Evolutionary conservation across 495 filamentous ascomycete genomes (phyloP), one percentile per base, ranked within the genome.

Genomic region (Opeltia flavorubescens): DNA sequence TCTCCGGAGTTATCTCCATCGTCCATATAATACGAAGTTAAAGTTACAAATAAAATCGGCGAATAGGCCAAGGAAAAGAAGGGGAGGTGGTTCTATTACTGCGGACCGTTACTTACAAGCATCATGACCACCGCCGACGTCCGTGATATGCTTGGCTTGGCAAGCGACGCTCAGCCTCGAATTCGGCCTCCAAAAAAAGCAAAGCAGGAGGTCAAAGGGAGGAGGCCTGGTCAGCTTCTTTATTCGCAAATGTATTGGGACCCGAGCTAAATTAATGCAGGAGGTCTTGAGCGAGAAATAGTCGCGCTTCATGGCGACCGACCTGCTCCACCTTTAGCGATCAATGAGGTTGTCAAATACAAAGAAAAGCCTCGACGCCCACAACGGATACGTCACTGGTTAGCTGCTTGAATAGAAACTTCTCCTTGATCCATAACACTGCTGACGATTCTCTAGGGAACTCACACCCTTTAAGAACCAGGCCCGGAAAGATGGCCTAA

Each of bases 111-210:
- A 21, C 15, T 13, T 13, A 28, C 20, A 23, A 12, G 34, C 61
- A 67, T 47, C 55, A 89, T 86, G 81, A 75, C 82, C 56, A 70
- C 68, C 54, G 86, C 84, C 38, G 87, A 94, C 74, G 78, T 91
- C 48, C 86, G 84, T 64, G 87, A 94, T 65, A 84, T 94, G 62
- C 80, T 94, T 63, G 55, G 52, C 17, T 68, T 93, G 58, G 80
- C 84, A 43, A 72, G 67, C 47, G 71, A 81, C 56, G 77, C 75
- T 51, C 66, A 75, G 51, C 66, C 75, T 33, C 69, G 73, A 47
- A 80, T 81, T 8, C 65, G 74, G 40, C 78, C 83, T 9, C 63
- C 74, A 40, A 93, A 93, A 66, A 89, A 89, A 57, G 35, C 35
- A 13, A 39, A 39, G 5, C 78, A 81, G 59, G 89, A 86, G 59